Base-by-base conservation (phyloP, 805 yeast species). In the Candida xyloterini region DNA sequence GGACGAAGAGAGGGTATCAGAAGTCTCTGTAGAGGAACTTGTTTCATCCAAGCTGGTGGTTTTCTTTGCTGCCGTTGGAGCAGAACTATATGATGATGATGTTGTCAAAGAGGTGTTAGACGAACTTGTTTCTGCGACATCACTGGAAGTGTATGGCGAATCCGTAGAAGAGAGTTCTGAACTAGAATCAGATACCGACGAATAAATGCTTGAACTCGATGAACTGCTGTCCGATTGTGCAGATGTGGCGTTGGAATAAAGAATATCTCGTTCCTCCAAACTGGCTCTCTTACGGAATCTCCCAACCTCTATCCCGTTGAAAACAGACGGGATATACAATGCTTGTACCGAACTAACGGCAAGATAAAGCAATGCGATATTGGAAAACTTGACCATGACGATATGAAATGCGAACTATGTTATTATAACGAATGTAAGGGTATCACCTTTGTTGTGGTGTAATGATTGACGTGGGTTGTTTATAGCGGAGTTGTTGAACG, bases 251-350 rank as follows among this genome's bases (percentile, higher is more conserved):
- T 23, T 23, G n/a, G 25, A 23, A 23, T 23, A 23, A 23, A 9
- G 10, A 11, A 23, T 11, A 10, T 23, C 25, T 5, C 13, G 20
- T 3, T 10, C 10, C 3, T 31, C 35, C 10, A 7, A 3, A 8
- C 28, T 33, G 10, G 26, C 46, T 40, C 50, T 31, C 18, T 46
- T 49, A 30, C 37, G 27, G 2, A 46, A 33, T 15, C 33, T 33
- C 7, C 25, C 27, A 9, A 37, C 18, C 13, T 49, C 50, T 14
- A 13, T 27, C 11, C 29, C 14, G 15, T 40, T 30, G 33, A 46
- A 42, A 10, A 46, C 14, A 16, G 43, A 26, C 2, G 42, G 42
- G 13, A 39, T 25, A 18, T 39, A 39, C 20, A 39, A 10, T 15
- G 33, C 42, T 6, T 39, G 22, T 15, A 25, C 38, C 31, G 23